phyloP scores from a whole-genome alignment of 768 basidiomycete genomes.

The Leccinellum rugosiceps region DNA sequence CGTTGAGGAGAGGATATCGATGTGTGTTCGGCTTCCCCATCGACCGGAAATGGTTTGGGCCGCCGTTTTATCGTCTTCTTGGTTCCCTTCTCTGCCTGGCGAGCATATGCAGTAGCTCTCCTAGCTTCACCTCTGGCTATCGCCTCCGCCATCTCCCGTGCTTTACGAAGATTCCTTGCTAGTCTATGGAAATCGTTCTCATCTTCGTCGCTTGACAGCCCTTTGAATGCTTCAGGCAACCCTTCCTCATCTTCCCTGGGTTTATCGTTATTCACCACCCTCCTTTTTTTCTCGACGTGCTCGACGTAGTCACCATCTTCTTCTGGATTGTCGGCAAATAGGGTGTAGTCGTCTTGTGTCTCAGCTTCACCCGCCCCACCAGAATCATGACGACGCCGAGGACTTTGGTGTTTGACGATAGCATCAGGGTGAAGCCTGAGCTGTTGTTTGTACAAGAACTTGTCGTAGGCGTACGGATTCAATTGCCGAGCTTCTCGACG shows the following conservation, averaged over 20 bases:
- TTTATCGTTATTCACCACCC: not conserved
- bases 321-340: constrained; percentile 18
- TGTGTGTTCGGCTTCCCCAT: not conserved
- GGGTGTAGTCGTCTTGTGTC: constrained; percentile 31
- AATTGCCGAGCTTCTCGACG: constrained; percentile 52
- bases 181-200: constrained; percentile 32
- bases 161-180: constrained; percentile 33
- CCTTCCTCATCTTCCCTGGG: not conserved
- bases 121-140: constrained; percentile 16
- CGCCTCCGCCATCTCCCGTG: constrained; percentile 24
- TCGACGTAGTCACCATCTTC: constrained; percentile 29
- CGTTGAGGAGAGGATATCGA: not conserved
- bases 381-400: constrained; percentile 27
- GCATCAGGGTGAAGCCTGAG: constrained; percentile 62
- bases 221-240: constrained; percentile 38
- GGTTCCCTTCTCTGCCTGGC: constrained; percentile 6
- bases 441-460: constrained; percentile 46
- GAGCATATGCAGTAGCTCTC: constrained; percentile 15
- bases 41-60: constrained; percentile 29
- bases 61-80: constrained; percentile 18
- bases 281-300: constrained; percentile 11
- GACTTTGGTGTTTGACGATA: constrained; percentile 50
- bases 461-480: constrained; percentile 60
- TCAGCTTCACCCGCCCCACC: constrained; percentile 28
- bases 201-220: constrained; percentile 40